Conservation (phyloP, 768 basidiomycete genomes). For the Pleurotus pulmonarius region DNA sequence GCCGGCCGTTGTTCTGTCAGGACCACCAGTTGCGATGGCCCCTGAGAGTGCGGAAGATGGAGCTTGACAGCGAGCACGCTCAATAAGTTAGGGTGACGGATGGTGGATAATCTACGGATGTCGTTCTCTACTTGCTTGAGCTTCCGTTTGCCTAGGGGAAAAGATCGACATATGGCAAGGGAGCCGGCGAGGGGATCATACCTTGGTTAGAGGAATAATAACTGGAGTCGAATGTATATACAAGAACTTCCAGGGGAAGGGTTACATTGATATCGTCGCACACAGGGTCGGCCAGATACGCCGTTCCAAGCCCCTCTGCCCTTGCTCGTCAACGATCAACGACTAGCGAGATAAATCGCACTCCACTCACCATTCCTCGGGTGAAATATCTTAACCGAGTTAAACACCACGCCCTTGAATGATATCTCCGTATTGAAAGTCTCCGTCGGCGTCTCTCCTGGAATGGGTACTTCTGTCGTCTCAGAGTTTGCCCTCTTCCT, state of each 20-base stretch:
- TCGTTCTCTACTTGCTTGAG: conserved; percentile 64
- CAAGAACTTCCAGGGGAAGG: conserved; percentile 63
- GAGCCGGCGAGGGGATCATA: conserved; percentile 9
- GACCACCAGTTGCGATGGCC: conserved; percentile 54
- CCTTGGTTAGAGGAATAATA: conserved; percentile 73
- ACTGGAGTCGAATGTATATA: conserved; percentile 59
- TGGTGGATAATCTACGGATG: conserved; percentile 51
- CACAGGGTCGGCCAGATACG: conserved; percentile 73
- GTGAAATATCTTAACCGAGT: conserved; percentile 67
- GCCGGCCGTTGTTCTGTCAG: conserved; percentile 70
- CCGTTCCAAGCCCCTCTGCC: conserved; percentile 59
- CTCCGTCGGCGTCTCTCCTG: conserved; percentile 53
- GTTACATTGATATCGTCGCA: conserved; percentile 57
- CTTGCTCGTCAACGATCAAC: no score
- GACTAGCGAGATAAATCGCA: no score
- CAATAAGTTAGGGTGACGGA: conserved; percentile 66
- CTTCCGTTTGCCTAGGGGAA: conserved; percentile 56
- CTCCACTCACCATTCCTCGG: conserved; percentile 53
- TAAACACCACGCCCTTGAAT: conserved; percentile 57
- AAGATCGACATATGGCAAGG: not conserved
- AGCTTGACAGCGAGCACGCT: conserved; percentile 67
- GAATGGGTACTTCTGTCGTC: conserved; percentile 58
- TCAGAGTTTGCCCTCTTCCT: conserved; percentile 68
- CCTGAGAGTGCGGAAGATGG: conserved; percentile 42
- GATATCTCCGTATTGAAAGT: conserved; percentile 55